Conservation (phyloP, 2,329 filamentous ascomycete species). For the Fusarium nanum region DNA sequence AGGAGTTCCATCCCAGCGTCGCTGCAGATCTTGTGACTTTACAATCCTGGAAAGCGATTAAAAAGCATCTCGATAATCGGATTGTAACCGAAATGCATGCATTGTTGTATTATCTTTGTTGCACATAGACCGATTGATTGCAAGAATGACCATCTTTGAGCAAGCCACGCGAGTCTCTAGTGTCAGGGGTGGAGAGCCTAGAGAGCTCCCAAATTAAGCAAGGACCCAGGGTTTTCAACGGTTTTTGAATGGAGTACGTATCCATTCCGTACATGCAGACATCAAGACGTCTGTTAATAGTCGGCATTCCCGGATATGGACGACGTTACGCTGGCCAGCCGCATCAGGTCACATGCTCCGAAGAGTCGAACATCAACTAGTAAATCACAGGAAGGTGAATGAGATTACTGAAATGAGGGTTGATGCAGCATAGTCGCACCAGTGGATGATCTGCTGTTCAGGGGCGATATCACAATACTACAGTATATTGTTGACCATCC, state of each 20-base stretch:
- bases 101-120: neutral
- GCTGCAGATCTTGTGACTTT: conserved; percentile 5
- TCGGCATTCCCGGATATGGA: conserved; percentile 30
- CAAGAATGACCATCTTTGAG: conserved; percentile 1
- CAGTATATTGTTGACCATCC: neutral
- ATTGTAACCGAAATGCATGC: neutral
- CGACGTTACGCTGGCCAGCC: conserved; percentile 19
- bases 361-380: neutral
- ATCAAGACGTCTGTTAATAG: conserved; percentile 3
- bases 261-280: neutral
- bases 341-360: conserved; percentile 26
- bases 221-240: conserved; percentile 28
- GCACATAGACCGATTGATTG: neutral
- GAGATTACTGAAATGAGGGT: conserved; percentile 25
- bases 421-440: conserved; percentile 31
- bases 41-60: neutral
- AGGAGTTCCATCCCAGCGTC: neutral
- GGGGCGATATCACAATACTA: conserved; percentile 9
- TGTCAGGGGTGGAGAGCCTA: conserved; percentile 21
- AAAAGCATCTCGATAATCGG: neutral
- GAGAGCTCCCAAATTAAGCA: conserved; percentile 22
- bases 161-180: conserved; percentile 28
- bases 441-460: conserved; percentile 15
- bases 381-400: neutral
- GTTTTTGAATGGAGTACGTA: conserved; percentile 1